Conservation (phyloP, 495 filamentous ascomycete genomes). For the Oidiodendron maius region DNA sequence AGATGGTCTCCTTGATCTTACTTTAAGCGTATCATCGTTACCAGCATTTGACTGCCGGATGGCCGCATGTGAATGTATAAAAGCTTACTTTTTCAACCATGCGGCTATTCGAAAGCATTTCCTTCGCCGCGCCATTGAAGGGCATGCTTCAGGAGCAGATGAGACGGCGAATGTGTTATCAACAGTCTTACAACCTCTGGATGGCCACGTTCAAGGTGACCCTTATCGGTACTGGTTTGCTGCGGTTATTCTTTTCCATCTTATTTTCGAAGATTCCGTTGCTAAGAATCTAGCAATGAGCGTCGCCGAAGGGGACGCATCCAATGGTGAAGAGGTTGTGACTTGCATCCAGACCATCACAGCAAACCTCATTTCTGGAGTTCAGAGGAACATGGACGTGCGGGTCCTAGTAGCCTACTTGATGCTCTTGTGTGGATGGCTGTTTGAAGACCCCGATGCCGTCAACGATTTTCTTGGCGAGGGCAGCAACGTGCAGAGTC, state of each 20-base stretch:
- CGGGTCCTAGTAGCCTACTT: slow-evolving; percentile 80
- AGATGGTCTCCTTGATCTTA: slow-evolving; percentile 85
- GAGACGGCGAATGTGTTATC: slow-evolving; percentile 88
- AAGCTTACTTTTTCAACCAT: slow-evolving; percentile 84
- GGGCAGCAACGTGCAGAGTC: slow-evolving; percentile 82
- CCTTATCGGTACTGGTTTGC: slow-evolving; percentile 93
- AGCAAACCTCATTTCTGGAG: slow-evolving; percentile 68
- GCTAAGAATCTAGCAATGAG: slow-evolving; percentile 75
- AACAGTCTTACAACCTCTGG: slow-evolving; percentile 61
- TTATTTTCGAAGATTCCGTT: slow-evolving; percentile 76
- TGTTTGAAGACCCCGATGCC: slow-evolving; percentile 86
- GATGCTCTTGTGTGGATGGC: slow-evolving; percentile 87
- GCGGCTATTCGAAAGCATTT: slow-evolving; percentile 77
- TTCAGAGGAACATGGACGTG: slow-evolving; percentile 73
- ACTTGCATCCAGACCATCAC: slow-evolving; percentile 87
- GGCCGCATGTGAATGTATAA: slow-evolving; percentile 81
- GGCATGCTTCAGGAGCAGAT: slow-evolving; percentile 71
- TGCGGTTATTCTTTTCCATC: slow-evolving; percentile 78
- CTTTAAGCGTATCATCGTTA: slow-evolving; percentile 59
- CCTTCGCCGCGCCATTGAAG: slow-evolving; percentile 80
- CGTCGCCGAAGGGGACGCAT: slow-evolving; percentile 84
- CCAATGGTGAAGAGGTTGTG: slow-evolving; percentile 88
- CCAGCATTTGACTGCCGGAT: slow-evolving; percentile 73
- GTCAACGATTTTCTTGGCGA: slow-evolving; percentile 95
- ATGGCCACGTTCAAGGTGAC: slow-evolving; percentile 54